These are phyloP conservation scores for Phlyctochytrium arcticum DNA, from an alignment of 192 early-diverging fungal species.

Conservation along the genomic window DNA sequence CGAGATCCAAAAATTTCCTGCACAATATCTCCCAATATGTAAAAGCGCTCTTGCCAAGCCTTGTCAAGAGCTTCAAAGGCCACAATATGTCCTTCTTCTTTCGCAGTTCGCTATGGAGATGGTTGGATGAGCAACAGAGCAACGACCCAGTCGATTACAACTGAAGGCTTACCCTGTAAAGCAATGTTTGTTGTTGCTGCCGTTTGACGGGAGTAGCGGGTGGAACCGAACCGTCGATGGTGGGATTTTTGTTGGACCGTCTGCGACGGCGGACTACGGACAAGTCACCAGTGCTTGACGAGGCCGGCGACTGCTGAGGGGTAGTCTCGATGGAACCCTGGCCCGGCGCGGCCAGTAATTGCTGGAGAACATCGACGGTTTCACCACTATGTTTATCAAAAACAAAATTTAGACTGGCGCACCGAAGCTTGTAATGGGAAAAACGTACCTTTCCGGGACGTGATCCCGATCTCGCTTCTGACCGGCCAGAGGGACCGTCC, in stretches of 20 bases:
- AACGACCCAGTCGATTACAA: neutral
- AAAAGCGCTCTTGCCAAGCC: slow-evolving; percentile 19
- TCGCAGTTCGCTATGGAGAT: neutral
- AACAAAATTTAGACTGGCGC: neutral
- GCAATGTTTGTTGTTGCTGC: slow-evolving; percentile 22
- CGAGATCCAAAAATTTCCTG: slow-evolving; percentile 15
- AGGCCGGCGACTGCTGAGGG: neutral
- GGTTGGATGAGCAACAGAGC: neutral
- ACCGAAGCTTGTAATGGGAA: neutral
- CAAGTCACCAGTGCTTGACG: neutral
- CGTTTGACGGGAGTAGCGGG: slow-evolving; percentile 8
- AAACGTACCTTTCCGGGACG: neutral
- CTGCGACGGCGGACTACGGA: neutral
- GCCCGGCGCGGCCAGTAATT: slow-evolving; percentile 7
- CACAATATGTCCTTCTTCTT: slow-evolving; percentile 4
- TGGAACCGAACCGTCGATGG: neutral
- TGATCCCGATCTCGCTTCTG: neutral
- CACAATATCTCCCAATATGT: slow-evolving; percentile 11
- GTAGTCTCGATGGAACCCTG: no score
- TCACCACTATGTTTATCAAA: no score
- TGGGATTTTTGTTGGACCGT: slow-evolving; percentile 5
- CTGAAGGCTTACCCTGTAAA: neutral
- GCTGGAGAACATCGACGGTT: slow-evolving; percentile 2
- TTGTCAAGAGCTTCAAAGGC: slow-evolving; percentile 13
- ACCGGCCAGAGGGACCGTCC: neutral